Evolutionary conservation across 768 basidiomycete genomes (phyloP).

Genomic region (Pilatotrama ljubarskyi): DNA sequence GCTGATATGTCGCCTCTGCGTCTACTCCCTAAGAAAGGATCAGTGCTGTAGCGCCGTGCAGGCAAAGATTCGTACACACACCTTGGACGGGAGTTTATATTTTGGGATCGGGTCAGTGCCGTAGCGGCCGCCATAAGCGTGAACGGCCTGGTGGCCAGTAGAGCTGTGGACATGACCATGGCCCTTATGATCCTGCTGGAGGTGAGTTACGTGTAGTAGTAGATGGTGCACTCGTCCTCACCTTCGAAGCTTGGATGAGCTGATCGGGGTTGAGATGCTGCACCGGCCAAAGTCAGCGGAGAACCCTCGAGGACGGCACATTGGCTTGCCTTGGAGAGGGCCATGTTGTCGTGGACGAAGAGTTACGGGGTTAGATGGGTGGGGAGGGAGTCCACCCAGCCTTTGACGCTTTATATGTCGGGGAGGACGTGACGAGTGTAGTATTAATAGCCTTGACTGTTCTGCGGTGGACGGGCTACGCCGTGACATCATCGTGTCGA

Average conservation of each 20-base stretch:
- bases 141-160: constrained; percentile 34
- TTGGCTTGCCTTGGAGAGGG: constrained; percentile 55
- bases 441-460: constrained; percentile 6
- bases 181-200: constrained; percentile 30
- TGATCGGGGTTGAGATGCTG: constrained; percentile 70
- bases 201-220: background rate
- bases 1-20: constrained; percentile 53
- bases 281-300: constrained; percentile 4
- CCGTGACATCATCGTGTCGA: constrained; percentile 14
- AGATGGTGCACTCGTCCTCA: constrained; percentile 26
- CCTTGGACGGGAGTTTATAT: constrained; percentile 60
- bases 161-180: constrained; percentile 39
- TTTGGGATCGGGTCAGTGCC: constrained; percentile 71
- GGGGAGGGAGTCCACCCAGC: background rate
- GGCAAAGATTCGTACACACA: constrained; percentile 17
- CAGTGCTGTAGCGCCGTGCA: background rate
- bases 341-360: constrained; percentile 43
- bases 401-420: background rate
- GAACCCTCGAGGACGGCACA: background rate
- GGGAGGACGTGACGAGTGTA: background rate
- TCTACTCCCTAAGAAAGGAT: constrained; percentile 45
- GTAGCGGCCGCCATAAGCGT: constrained; percentile 64
- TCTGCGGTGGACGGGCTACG: background rate
- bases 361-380: background rate
- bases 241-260: constrained; percentile 60